Conservation (phyloP, 164 flowering plant genomes). For the Umbilicus rupestris region DNA sequence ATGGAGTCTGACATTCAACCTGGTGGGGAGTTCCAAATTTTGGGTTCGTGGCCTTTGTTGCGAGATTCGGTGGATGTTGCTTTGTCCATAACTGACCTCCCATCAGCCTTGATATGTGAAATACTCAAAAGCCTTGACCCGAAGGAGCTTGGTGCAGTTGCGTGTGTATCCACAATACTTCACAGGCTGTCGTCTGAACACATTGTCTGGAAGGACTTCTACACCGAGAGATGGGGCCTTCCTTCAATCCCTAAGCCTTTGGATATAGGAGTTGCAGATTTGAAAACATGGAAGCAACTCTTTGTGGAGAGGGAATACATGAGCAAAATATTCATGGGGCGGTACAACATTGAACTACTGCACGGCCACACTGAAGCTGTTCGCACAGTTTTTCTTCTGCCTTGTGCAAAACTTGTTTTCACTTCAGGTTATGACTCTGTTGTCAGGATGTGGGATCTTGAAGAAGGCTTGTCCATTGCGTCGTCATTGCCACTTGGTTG, state of each 20-base stretch:
- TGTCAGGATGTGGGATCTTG: constrained; percentile 81
- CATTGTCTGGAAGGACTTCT: constrained; percentile 75
- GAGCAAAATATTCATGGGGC: constrained; percentile 69
- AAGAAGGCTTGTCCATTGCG: constrained; percentile 59
- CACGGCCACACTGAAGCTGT: constrained; percentile 85
- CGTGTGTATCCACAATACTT: constrained; percentile 66
- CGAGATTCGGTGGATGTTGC: neutral
- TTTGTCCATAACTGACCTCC: constrained; percentile 59
- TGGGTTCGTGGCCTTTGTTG: neutral
- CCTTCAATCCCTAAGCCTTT: constrained; percentile 24
- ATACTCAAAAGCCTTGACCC: constrained; percentile 69
- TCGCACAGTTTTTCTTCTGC: constrained; percentile 57
- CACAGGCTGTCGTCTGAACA: constrained; percentile 64
- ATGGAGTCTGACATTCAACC: neutral
- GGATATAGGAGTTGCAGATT: constrained; percentile 28
- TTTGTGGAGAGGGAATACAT: constrained; percentile 83
- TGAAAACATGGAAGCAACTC: constrained; percentile 73
- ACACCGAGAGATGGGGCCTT: constrained; percentile 83
- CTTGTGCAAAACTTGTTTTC: constrained; percentile 61
- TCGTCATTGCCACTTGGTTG: constrained; percentile 67
- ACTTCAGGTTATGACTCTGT: constrained; percentile 78
- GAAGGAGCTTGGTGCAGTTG: constrained; percentile 74
- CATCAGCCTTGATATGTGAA: constrained; percentile 63
- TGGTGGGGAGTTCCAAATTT: neutral
- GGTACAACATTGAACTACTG: constrained; percentile 51